Conservation (phyloP, 2,329 filamentous ascomycete species). For the Xylariomycetidae sp. region DNA sequence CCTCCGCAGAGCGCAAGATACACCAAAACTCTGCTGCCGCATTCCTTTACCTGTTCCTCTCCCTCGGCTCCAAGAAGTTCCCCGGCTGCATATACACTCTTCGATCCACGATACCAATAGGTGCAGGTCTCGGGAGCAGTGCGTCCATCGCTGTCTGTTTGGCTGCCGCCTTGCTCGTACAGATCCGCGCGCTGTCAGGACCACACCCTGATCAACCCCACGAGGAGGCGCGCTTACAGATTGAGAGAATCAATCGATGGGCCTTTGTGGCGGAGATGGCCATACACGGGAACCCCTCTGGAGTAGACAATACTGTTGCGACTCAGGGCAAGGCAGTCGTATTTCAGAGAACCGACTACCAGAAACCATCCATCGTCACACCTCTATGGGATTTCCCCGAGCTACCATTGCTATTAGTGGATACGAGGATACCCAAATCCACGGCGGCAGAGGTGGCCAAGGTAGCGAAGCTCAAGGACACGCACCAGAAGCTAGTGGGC, state of each 20-base stretch:
- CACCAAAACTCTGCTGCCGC: constrained; percentile 76
- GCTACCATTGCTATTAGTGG: constrained; percentile 81
- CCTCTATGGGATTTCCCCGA: constrained; percentile 86
- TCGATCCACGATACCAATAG: constrained; percentile 89
- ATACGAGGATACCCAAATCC: constrained; percentile 83
- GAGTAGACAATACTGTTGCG: constrained; percentile 94
- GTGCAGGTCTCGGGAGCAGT: constrained; percentile 86
- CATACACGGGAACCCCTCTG: constrained; percentile 94
- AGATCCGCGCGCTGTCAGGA: constrained; percentile 81
- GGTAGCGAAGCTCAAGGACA: constrained; percentile 66
- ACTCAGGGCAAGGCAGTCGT: constrained; percentile 92
- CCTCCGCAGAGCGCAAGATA: constrained; percentile 73
- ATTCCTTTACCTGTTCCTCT: constrained; percentile 91
- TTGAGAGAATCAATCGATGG: constrained; percentile 96
- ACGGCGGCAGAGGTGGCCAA: constrained; percentile 84
- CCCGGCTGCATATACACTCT: constrained; percentile 84
- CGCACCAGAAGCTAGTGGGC: constrained; percentile 73
- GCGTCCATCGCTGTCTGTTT: constrained; percentile 92
- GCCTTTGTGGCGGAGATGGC: constrained; percentile 96
- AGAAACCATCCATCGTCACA: constrained; percentile 69
- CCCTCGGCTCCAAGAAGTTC: constrained; percentile 73
- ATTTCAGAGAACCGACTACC: constrained; percentile 77
- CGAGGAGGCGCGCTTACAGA: constrained; percentile 81
- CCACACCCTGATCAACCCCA: constrained; percentile 88
- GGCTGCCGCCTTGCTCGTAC: constrained; percentile 75